A percentile compares a stretch with the other conserved stretches of the same genome.
Evolutionary conservation across 352 stramenopile species (phyloP).

Genomic region (Pythium phragmitis): DNA sequence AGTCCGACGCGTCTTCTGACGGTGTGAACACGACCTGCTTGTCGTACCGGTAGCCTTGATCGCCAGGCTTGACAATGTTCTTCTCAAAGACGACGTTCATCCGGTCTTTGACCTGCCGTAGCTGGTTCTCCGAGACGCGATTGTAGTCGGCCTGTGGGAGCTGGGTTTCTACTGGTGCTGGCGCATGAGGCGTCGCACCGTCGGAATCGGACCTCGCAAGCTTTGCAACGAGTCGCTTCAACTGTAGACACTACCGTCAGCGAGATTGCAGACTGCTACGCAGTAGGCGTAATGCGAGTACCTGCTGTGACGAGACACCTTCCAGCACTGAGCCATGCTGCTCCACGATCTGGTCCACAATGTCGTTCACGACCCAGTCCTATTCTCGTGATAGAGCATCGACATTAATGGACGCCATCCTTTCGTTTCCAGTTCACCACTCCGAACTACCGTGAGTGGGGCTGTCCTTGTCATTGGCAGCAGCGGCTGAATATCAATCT

Average conservation of each 20-base stretch:
- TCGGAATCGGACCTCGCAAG: slow-evolving; percentile 23
- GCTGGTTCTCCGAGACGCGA: slow-evolving; percentile 66
- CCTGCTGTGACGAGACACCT: slow-evolving; percentile 44
- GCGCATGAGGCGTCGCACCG: neutral
- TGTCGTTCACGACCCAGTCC: slow-evolving; percentile 24
- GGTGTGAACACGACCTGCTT: slow-evolving; percentile 56
- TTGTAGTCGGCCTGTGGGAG: slow-evolving; percentile 80
- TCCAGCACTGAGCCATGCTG: slow-evolving; percentile 44
- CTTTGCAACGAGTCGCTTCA: slow-evolving; percentile 48
- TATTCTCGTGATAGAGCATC: neutral
- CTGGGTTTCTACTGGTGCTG: neutral
- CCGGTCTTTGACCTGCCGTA: slow-evolving; percentile 64
- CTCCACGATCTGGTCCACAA: slow-evolving; percentile 42
- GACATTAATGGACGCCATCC: too few relatives aligned
- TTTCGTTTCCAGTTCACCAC: too few relatives aligned
- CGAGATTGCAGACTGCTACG: neutral
- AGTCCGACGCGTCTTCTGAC: slow-evolving; percentile 51
- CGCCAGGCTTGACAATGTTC: slow-evolving; percentile 55
- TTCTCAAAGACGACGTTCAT: slow-evolving; percentile 74
- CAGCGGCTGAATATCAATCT: slow-evolving; percentile 45
- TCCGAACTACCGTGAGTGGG: slow-evolving; percentile 17
- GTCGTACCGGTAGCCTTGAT: slow-evolving; percentile 65
- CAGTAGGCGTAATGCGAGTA: neutral
- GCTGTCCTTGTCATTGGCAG: slow-evolving; percentile 19
- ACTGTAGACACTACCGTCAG: slow-evolving; percentile 22